phyloP scores from a whole-genome alignment of 83 land plant species.

The Thuja plicata region DNA sequence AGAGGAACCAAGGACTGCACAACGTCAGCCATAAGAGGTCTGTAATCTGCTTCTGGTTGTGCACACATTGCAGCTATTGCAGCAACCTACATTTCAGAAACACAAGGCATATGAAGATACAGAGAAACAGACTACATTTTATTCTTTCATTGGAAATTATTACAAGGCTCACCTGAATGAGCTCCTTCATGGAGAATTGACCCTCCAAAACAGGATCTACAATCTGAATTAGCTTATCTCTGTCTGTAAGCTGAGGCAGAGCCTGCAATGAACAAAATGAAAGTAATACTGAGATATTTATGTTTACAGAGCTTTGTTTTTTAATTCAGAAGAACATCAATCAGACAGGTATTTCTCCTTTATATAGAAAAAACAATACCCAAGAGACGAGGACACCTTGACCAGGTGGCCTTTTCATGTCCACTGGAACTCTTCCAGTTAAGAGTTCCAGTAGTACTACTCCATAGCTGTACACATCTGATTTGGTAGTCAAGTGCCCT shows the following conservation, averaged over 20 bases:
- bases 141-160: background rate
- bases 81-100: slow-evolving; percentile 32
- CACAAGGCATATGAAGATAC: background rate
- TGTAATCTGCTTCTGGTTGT: slow-evolving; percentile 79
- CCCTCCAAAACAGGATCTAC: slow-evolving; percentile 78
- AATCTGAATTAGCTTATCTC: slow-evolving; percentile 65
- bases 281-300: background rate
- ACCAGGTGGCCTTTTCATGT: slow-evolving; percentile 63
- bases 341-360: background rate
- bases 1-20: slow-evolving; percentile 79
- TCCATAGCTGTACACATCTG: slow-evolving; percentile 65
- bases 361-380: slow-evolving; percentile 26
- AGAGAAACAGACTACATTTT: background rate
- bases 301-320: background rate
- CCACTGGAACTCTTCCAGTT: slow-evolving; percentile 76
- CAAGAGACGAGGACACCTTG: slow-evolving; percentile 76
- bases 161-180: slow-evolving; percentile 50
- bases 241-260: slow-evolving; percentile 63
- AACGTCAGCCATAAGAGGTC: slow-evolving; percentile 84
- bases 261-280: slow-evolving; percentile 34
- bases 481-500: slow-evolving; percentile 54
- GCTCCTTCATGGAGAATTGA: slow-evolving; percentile 70
- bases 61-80: slow-evolving; percentile 92
- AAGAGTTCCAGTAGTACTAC: slow-evolving; percentile 80
- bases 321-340: background rate